Evolutionary conservation across 1,139 yeast species (phyloP).

Genomic region (Blastobotrys proliferans): DNA sequence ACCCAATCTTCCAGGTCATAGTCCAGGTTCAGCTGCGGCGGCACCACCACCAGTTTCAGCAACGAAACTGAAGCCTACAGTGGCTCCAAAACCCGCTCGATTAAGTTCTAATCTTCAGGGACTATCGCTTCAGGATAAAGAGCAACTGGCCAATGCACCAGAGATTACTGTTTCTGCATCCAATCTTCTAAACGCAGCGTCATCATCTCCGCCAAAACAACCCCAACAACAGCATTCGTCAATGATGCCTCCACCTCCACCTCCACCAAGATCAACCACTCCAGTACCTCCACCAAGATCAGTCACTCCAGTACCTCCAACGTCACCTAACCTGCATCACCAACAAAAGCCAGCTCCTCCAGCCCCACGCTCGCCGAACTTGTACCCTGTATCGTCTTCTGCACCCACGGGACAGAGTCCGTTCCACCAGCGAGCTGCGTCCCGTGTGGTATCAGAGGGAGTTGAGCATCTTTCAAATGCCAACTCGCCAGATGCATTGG

Average conservation of each 20-base stretch:
- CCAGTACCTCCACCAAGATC: not conserved
- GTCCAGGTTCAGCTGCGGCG: too few species aligned
- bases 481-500: too few species aligned
- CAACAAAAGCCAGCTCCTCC: conserved; percentile 7
- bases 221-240: not conserved
- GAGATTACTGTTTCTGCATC: conserved; percentile 10
- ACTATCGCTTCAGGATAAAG: not conserved
- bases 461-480: too few species aligned
- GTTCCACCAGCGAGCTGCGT: too few species aligned
- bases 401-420: too few species aligned
- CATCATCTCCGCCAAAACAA: not conserved
- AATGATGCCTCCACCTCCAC: not conserved
- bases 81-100: conserved; percentile 19
- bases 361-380: conserved; percentile 7
- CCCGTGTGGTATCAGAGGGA: too few species aligned
- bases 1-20: not conserved
- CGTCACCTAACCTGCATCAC: not conserved
- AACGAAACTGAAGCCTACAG: conserved; percentile 12
- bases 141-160: conserved; percentile 9
- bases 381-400: not conserved
- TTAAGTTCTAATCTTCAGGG: conserved; percentile 10
- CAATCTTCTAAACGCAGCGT: conserved; percentile 2
- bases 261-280: not conserved
- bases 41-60: conserved; percentile 3
- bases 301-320: not conserved